Evolutionary conservation across 225 moss, liverwort and hornwort genomes (phyloP).

Genomic region (Takakia lepidozioides): DNA sequence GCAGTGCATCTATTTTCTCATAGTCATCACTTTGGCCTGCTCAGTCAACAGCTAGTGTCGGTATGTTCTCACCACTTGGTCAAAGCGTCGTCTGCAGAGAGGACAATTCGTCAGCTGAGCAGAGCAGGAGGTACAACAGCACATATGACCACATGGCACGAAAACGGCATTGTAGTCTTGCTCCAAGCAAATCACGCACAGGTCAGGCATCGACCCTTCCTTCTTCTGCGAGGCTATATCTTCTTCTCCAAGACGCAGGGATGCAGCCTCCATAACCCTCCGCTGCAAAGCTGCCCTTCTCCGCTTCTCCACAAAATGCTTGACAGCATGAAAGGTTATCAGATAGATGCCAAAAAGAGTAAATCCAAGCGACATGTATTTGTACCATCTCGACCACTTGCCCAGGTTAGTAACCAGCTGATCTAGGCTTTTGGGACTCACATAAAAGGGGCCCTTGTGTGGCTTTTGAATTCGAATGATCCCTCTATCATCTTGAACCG

Average conservation of each 20-base stretch:
- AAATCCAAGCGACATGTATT: conserved; percentile 81
- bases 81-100: conserved; percentile 82
- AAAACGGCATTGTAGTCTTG: conserved; percentile 93
- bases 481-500: conserved; percentile 83
- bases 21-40: no score
- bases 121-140: conserved; percentile 86
- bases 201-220: conserved; percentile 62
- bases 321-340: conserved; percentile 74
- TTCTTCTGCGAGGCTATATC: conserved; percentile 18
- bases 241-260: conserved; percentile 23
- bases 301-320: conserved; percentile 69
- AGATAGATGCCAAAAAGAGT: conserved; percentile 83
- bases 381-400: conserved; percentile 96
- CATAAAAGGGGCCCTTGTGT: conserved; percentile 93
- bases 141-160: conserved; percentile 97
- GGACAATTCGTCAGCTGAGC: conserved; percentile 81
- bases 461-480: conserved; percentile 88
- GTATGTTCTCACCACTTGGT: conserved; percentile 82
- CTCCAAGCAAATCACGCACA: conserved; percentile 98
- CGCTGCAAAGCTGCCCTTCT: conserved; percentile 77
- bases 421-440: conserved; percentile 81
- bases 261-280: conserved; percentile 88
- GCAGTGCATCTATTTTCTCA: no score
- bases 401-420: conserved; percentile 87
- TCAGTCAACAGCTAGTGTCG: conserved; percentile 58